A percentile compares a stretch with the other conserved stretches of the same genome.
These are phyloP conservation scores for Pyrenochaeta sp. DNA, from an alignment of 2,329 filamentous ascomycete species.

Conservation along the genomic window DNA sequence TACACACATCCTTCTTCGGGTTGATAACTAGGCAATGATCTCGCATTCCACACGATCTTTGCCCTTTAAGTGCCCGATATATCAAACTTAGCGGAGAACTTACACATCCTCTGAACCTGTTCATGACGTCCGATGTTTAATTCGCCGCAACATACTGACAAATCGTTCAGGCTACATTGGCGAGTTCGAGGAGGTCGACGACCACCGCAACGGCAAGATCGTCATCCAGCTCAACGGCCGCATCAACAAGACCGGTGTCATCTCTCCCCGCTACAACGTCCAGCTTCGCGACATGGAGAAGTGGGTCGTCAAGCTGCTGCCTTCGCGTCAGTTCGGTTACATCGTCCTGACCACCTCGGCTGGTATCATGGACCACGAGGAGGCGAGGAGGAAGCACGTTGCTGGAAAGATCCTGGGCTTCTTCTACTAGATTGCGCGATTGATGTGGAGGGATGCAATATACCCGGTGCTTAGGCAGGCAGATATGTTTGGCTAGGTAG, in stretches of 20 bases:
- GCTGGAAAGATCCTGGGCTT: constrained; percentile 99
- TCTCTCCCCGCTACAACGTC: constrained; percentile 99
- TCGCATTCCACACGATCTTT: constrained; percentile 82
- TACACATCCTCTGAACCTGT: constrained; percentile 88
- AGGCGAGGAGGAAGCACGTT: constrained; percentile 98
- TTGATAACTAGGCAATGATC: constrained; percentile 99
- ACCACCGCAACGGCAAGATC: constrained; percentile 99
- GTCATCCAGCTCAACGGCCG: constrained; percentile 99
- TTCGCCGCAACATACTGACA: constrained; percentile 86
- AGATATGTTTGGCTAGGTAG: constrained; percentile 35
- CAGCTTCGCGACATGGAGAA: constrained; percentile 98
- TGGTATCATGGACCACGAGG: constrained; percentile 99
- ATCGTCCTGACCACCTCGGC: constrained; percentile 99
- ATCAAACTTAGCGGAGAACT: constrained; percentile 87
- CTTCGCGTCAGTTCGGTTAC: constrained; percentile 99
- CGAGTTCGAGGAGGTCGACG: constrained; percentile 99
- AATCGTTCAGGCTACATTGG: constrained; percentile 85
- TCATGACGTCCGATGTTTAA: constrained; percentile 91
- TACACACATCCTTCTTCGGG: constrained; percentile 69
- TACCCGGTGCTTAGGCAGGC: constrained; percentile 38
- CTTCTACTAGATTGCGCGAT: constrained; percentile 79
- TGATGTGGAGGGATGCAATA: constrained; percentile 38
- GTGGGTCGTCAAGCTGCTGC: constrained; percentile 99
- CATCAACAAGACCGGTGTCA: constrained; percentile 99
- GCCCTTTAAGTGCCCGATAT: constrained; percentile 99